Evolutionary conservation across 768 basidiomycete species (phyloP), one percentile per base, ranked within the genome.

Genomic region (Pleurotus giganteus): DNA sequence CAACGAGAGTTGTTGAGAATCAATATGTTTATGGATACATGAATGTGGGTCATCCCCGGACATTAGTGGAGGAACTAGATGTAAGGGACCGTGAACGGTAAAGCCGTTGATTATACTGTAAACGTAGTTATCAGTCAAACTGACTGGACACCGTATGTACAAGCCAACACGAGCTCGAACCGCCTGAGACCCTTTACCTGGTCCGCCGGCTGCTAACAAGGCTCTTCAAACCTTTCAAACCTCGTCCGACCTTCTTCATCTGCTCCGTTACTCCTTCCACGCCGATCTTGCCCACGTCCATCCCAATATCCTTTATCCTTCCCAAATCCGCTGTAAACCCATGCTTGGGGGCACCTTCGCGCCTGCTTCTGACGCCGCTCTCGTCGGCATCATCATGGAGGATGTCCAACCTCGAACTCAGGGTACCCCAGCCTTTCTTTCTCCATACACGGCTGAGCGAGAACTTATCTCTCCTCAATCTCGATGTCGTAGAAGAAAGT

Each of bases 161-260:
- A 47, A 15, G 19, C 44, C 19, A 6, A 21, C 26, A 17, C 43
- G 15, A 17, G 47, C 49, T 19, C 23, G 19, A 24, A 34, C 29
- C 11, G 32, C 13, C 15, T 19, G 9, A n/a, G 32, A 37, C 29
- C 47, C 27, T 28, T 49, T 32, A 34, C 19, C 27, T n/a, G 29
- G 31, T n/a, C 26, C 49, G 31, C 13, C 49, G 31, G 34, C 19
- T 45, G 4, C 17, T 37, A n/a, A 37, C 31, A 37, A 36, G 24
- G 11, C 49, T 37, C 31, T 24, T 37, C 49, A 51, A 37, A 26
- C 49, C 32, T 32, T n/a, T 51, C 17, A 51, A 26, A 29, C 49
- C 34, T n/a, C 49, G 31, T 37, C 49, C 49, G 34, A 51, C 49
- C 49, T 51, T 51, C 49, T 51, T 51, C 34, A 51, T 37, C 19